Evolutionary conservation across 2,329 filamentous ascomycete genomes (phyloP), one percentile per base, ranked within the genome.

Genomic region (Xylariaceae sp.): DNA sequence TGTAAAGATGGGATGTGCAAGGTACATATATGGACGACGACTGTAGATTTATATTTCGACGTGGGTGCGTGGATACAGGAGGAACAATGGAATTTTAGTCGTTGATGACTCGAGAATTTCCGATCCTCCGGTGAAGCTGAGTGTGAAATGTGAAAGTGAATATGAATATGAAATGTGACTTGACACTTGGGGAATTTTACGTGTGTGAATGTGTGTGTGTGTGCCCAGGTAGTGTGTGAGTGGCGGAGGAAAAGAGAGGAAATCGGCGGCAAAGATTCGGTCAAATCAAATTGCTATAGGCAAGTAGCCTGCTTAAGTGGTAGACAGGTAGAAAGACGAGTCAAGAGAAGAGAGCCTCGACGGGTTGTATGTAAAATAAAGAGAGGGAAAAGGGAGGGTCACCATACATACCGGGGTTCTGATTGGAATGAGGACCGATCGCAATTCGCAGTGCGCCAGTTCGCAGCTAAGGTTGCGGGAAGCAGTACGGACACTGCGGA

Each of bases 181-280:
- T 10, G 32, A 37, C 14, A 37, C 32, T 14, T 37, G 32, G 32
- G 32, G 32, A 37, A 37, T 37, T 37, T 37, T 37, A 10, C 46
- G 43, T 26, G 43, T 16, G 43, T 21, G 21, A 45, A 54, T 54
- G 44, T 57, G 54, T 42, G 19, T 2, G 43, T 23, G 57, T 60
- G 60, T 60, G 60, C 60, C 54, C 56, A n/a, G 56, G 52, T 10
- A 52, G 50, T 53, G 58, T 40, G 26, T 53, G 49, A 37, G 19
- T 3, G 37, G 43, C 10, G 32, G 18, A 19, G 37, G 26, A 43
- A 45, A 47, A 37, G 47, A 41, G 49, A 29, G 20, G 44, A 51
- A 51, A 60, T 54, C 44, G 54, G 57, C 57, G 60, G 57, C 51
- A 62, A 57, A 62, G 57, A 60, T 60, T 62, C 60, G 60, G 60